A percentile compares a stretch with the other conserved stretches of the same genome.
Conservation (phyloP, 2,329 filamentous ascomycete genomes). For the Aspergillus neoniger region DNA sequence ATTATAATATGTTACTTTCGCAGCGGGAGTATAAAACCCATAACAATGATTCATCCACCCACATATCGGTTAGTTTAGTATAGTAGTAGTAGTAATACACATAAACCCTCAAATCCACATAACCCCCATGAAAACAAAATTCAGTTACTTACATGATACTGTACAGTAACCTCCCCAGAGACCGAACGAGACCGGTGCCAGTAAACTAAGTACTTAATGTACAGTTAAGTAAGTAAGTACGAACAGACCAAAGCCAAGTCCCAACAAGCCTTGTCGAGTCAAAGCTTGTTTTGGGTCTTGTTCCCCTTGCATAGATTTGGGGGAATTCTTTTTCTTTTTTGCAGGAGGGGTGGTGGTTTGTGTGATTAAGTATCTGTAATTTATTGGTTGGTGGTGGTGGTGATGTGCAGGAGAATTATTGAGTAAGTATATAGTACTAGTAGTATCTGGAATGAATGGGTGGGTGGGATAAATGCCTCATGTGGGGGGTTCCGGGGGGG, state of each 20-base stretch:
- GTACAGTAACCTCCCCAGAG: no score
- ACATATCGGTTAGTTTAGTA: no score
- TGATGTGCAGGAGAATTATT: neutral
- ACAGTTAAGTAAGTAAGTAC: no score
- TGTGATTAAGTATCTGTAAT: neutral
- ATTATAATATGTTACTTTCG: no score
- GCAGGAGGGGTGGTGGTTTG: neutral
- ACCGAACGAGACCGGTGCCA: no score
- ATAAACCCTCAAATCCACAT: no score
- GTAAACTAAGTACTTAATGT: no score
- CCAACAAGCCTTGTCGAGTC: neutral
- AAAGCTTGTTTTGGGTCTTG: neutral
- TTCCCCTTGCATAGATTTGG: constrained; percentile 1
- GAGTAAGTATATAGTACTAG: neutral
- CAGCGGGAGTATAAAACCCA: no score
- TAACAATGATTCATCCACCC: no score
- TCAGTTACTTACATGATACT: no score
- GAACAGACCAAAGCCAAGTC: constrained; percentile 4
- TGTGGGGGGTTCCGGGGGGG: neutral
- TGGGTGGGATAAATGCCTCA: neutral
- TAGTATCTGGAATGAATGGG: neutral
- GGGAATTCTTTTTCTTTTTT: neutral
- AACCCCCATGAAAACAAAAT: no score
- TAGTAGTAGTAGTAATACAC: no score
- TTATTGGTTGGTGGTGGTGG: neutral